Evolutionary conservation across 352 stramenopile species (phyloP).

Genomic region (Plasmopara muralis): DNA sequence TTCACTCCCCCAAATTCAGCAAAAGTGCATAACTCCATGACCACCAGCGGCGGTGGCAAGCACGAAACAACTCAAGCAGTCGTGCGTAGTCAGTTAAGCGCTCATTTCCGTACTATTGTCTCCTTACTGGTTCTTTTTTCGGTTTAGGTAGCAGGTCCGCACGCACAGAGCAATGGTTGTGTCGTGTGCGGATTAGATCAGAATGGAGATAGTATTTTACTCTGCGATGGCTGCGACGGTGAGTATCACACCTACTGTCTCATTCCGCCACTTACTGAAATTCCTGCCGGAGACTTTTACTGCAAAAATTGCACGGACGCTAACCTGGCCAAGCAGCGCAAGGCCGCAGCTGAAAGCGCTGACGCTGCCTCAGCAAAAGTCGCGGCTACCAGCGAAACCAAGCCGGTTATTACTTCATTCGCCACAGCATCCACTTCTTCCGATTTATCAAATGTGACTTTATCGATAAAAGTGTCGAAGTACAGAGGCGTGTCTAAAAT

Average conservation of each 20-base stretch:
- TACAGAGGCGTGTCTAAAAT: conserved; percentile 77
- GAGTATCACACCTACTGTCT: conserved; percentile 86
- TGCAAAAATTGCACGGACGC: conserved; percentile 61
- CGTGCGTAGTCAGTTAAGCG: conserved; percentile 7
- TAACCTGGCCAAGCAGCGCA: conserved; percentile 36
- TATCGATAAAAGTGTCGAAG: conserved; percentile 65
- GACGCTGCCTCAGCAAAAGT: not conserved
- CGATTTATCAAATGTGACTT: conserved; percentile 10
- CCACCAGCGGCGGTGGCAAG: conserved; percentile 12
- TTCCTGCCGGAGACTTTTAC: conserved; percentile 77
- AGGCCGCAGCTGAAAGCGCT: conserved; percentile 18
- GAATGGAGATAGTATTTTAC: conserved; percentile 72
- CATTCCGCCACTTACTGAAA: conserved; percentile 57
- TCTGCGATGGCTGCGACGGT: conserved; percentile 80
- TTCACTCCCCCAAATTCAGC: not conserved
- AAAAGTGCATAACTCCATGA: conserved; percentile 7
- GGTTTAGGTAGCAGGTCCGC: conserved; percentile 17
- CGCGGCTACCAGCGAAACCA: not conserved
- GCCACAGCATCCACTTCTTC: not conserved
- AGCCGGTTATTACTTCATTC: not conserved
- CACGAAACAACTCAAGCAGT: conserved; percentile 12
- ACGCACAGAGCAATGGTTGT: conserved; percentile 45
- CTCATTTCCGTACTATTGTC: not conserved
- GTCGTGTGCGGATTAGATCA: conserved; percentile 63
- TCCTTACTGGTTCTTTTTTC: not conserved